Percentiles rank a stretch among this genome's conserved stretches.
phyloP scores from a whole-genome alignment of 768 basidiomycete species.

The Hygrocybe coccinea region DNA sequence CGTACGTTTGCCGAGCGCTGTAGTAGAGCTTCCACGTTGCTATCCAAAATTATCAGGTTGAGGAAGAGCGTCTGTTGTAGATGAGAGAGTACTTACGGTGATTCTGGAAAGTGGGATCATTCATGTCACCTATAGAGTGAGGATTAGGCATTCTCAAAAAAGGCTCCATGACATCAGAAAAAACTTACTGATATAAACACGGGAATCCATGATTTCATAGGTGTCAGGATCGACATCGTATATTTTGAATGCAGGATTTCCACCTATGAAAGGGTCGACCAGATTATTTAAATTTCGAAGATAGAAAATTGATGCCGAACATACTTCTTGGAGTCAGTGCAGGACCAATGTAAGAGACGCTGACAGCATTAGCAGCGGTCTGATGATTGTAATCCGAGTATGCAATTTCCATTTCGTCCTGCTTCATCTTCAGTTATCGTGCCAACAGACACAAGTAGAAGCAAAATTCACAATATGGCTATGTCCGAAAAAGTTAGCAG shows the following conservation, averaged over 20 bases:
- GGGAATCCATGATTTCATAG: constrained; percentile 58
- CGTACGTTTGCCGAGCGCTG: constrained; percentile 51
- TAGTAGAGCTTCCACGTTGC: constrained; percentile 54
- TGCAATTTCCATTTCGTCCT: constrained; percentile 58
- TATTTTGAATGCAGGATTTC: constrained; percentile 52
- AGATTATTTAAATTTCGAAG: neutral
- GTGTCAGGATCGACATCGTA: constrained; percentile 66
- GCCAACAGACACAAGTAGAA: neutral
- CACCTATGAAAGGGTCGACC: constrained; percentile 29
- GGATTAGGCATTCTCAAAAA: neutral
- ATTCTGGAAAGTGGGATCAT: constrained; percentile 41
- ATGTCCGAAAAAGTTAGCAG: constrained; percentile 60
- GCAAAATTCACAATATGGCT: constrained; percentile 31
- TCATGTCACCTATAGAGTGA: constrained; percentile 35
- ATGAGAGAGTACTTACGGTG: constrained; percentile 33
- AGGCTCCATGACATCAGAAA: neutral
- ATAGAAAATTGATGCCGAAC: neutral
- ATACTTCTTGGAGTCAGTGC: constrained; percentile 55
- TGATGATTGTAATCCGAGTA: constrained; percentile 52
- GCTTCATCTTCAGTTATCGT: neutral
- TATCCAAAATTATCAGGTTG: constrained; percentile 10
- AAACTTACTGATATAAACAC: constrained; percentile 44
- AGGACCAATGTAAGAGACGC: constrained; percentile 48
- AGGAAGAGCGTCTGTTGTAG: neutral
- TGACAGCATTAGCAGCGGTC: constrained; percentile 41